Conservation (phyloP, 148 eudicot species). For the Simmondsia chinensis region DNA sequence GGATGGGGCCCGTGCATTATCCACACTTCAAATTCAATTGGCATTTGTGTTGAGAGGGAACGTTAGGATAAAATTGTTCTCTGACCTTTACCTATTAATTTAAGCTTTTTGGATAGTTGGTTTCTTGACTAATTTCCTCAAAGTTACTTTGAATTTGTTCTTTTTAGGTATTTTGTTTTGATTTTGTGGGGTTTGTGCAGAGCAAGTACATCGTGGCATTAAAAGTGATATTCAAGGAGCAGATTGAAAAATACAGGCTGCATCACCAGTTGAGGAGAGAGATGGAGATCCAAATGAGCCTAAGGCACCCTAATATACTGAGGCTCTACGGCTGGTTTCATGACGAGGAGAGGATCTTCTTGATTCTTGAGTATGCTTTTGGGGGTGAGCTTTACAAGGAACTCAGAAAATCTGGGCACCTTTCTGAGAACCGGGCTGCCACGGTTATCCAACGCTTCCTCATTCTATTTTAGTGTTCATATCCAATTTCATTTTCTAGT, state of each 20-base stretch:
- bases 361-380: conserved; percentile 80
- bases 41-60: too few relatives aligned
- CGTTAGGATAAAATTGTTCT: too few relatives aligned
- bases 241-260: conserved; percentile 58
- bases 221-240: conserved; percentile 91
- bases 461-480: background rate
- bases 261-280: conserved; percentile 80
- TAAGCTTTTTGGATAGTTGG: too few relatives aligned
- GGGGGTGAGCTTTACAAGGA: conserved; percentile 66
- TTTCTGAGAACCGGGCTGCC: conserved; percentile 70
- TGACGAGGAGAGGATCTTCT: conserved; percentile 50
- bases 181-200: conserved; percentile 18
- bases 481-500: background rate
- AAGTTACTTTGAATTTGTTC: background rate
- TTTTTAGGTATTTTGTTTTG: background rate
- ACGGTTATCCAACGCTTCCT: conserved; percentile 24
- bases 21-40: too few relatives aligned
- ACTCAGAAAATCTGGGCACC: conserved; percentile 38
- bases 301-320: conserved; percentile 72
- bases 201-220: conserved; percentile 77
- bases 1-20: too few relatives aligned
- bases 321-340: conserved; percentile 84
- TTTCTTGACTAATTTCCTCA: background rate
- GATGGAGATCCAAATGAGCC: conserved; percentile 74
- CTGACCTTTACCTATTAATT: too few relatives aligned